Base-by-base conservation (phyloP, 768 basidiomycete species). In the Phaffia tasmanica region DNA sequence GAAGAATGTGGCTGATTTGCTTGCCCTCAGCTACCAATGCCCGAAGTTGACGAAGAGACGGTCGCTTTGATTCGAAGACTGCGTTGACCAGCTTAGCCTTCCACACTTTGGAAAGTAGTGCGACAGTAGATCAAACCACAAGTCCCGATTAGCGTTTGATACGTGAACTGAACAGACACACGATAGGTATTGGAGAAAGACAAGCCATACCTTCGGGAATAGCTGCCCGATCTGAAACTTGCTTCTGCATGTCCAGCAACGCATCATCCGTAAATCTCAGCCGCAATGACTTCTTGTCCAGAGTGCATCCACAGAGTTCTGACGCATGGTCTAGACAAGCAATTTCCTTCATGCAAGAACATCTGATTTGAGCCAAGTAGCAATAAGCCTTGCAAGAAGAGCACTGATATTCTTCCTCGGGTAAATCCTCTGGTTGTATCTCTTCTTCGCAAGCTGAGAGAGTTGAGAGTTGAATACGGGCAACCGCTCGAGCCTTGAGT, bases 381-480 rank as follows among this genome's bases (percentile, higher is more conserved):
- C 88, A 92, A 77, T 94, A 97, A 5, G 81, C 83, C 75, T 95
- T 93, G 86, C 95, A 98, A 70, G 87, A 78, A 59, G 81, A 78
- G 81, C 95, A 99, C 76, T 97, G 95, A 76, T 93, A 94, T 74
- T 95, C 90, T 62, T 97, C 93, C 75, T 97, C 95, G 0, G 86
- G 81, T 16, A 84, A 83, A 75, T 97, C 93, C 71, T 84, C 81
- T 70, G 85, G 83, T 71, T 89, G 86, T 30, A 89, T 78, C 47
- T 81, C 78, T 75, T 95, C 91, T 27, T 78, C 75, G 54, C 89
- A 76, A n/a, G 81, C 81, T 1, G 75, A 71, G 18, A 74, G 63
- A 47, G 81, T 75, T 23, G 78, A 71, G 42, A 55, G 60, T 9
- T 55, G 51, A 2, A 50, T 7, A 47, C 88, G 84, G 46, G 88